phyloP scores from a whole-genome alignment of 129 eudicot genomes.

The Calendula officinalis region DNA sequence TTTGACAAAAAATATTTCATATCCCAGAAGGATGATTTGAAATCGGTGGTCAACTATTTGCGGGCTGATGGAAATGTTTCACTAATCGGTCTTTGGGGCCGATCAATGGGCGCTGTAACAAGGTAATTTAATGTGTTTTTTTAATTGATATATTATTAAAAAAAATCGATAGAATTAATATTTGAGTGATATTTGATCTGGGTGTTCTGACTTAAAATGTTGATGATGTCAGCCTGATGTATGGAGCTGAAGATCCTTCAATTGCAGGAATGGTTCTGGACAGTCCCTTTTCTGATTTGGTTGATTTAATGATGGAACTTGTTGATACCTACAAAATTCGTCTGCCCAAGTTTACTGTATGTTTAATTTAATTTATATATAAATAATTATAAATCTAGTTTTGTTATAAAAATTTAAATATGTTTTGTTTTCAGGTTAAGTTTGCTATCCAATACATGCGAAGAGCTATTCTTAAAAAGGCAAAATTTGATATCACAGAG shows the following conservation, averaged over 20 bases:
- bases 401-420: background rate
- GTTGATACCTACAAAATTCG: conserved; percentile 92
- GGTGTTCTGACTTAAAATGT: conserved; percentile 30
- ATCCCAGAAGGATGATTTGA: conserved; percentile 86
- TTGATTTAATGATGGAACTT: conserved; percentile 97
- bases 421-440: conserved; percentile 56
- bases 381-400: background rate
- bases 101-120: conserved; percentile 99
- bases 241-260: conserved; percentile 98
- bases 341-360: conserved; percentile 86
- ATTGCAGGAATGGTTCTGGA: conserved; percentile 98
- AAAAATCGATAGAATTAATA: too few relatives aligned
- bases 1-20: conserved; percentile 22
- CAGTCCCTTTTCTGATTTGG: conserved; percentile 96
- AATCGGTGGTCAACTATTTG: conserved; percentile 78
- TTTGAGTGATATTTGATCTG: conserved; percentile 1
- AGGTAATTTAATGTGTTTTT: conserved; percentile 42
- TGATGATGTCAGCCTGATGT: conserved; percentile 77
- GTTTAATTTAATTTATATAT: conserved; percentile 14
- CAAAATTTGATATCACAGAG: conserved; percentile 86
- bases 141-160: too few relatives aligned
- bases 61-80: conserved; percentile 87
- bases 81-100: conserved; percentile 95
- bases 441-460: conserved; percentile 95
- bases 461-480: conserved; percentile 85